A percentile compares a stretch with the other conserved stretches of the same genome.
Evolutionary conservation across 2,329 filamentous ascomycete genomes (phyloP).

Genomic region (Nigrograna mackinnonii): DNA sequence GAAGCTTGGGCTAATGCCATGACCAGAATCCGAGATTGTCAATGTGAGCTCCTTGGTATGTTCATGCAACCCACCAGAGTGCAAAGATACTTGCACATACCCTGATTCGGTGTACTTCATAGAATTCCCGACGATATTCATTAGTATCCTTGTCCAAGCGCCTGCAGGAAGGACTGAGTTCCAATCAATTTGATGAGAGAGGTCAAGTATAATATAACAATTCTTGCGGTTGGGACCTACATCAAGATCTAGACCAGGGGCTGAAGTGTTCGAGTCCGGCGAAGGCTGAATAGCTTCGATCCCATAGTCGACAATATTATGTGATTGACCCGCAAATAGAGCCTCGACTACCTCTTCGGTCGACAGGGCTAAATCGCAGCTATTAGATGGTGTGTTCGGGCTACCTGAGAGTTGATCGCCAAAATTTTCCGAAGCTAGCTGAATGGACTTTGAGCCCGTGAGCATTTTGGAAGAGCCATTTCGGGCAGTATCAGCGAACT

Average conservation of each 20-base stretch:
- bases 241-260: not conserved
- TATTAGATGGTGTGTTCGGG: not conserved
- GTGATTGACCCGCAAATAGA: conserved; percentile 39
- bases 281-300: not conserved
- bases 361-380: conserved; percentile 7
- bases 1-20: conserved; percentile 37
- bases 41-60: conserved; percentile 28
- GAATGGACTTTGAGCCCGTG: conserved; percentile 30
- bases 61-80: conserved; percentile 7
- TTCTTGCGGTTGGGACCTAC: conserved; percentile 13
- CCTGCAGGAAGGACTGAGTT: conserved; percentile 44
- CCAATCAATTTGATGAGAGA: conserved; percentile 41
- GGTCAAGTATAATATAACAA: conserved; percentile 30
- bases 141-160: conserved; percentile 38
- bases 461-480: conserved; percentile 17
- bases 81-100: conserved; percentile 29
- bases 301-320: conserved; percentile 7
- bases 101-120: conserved; percentile 39
- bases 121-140: conserved; percentile 43
- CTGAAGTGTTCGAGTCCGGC: not conserved
- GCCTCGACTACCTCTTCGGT: conserved; percentile 24
- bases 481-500: conserved; percentile 23
- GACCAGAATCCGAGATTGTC: conserved; percentile 35
- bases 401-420: conserved; percentile 20
- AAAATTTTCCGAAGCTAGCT: conserved; percentile 29